Conservation (phyloP, 805 yeast species). For the Metschnikowia orientalis region DNA sequence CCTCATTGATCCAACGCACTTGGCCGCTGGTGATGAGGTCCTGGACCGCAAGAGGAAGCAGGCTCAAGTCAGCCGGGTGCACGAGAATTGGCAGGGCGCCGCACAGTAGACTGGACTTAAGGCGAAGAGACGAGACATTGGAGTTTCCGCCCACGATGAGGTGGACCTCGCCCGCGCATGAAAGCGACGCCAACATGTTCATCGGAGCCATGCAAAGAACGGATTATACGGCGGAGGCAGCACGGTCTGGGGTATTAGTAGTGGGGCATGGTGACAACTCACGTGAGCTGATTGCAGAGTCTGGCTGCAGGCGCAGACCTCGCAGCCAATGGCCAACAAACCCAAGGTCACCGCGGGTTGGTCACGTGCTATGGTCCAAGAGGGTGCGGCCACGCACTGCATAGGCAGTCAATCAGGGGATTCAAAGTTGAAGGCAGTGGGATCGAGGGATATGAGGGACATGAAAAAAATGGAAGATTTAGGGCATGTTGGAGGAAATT, state of each 20-base stretch:
- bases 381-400: too few relatives aligned
- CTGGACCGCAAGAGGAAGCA: constrained; percentile 23
- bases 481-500: too few relatives aligned
- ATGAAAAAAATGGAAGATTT: too few relatives aligned
- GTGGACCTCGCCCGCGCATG: constrained; percentile 50
- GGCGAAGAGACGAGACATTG: constrained; percentile 44
- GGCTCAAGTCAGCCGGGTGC: constrained; percentile 27
- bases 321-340: too few relatives aligned
- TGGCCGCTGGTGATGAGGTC: constrained; percentile 22
- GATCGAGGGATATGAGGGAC: too few relatives aligned
- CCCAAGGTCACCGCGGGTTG: too few relatives aligned
- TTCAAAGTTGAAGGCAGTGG: too few relatives aligned
- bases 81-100: constrained; percentile 55
- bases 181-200: constrained; percentile 17
- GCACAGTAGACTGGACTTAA: constrained; percentile 43
- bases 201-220: constrained; percentile 1
- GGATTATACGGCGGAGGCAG: not conserved
- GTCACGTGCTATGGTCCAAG: too few relatives aligned
- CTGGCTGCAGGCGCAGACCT: constrained; percentile 4
- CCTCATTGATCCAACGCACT: constrained; percentile 17
- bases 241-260: constrained; percentile 6
- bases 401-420: too few relatives aligned
- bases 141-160: constrained; percentile 50
- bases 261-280: constrained; percentile 7
- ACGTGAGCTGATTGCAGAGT: constrained; percentile 5